These are phyloP conservation scores for Neurospora sp. DNA, from an alignment of 495 filamentous ascomycete species.

Conservation along the genomic window DNA sequence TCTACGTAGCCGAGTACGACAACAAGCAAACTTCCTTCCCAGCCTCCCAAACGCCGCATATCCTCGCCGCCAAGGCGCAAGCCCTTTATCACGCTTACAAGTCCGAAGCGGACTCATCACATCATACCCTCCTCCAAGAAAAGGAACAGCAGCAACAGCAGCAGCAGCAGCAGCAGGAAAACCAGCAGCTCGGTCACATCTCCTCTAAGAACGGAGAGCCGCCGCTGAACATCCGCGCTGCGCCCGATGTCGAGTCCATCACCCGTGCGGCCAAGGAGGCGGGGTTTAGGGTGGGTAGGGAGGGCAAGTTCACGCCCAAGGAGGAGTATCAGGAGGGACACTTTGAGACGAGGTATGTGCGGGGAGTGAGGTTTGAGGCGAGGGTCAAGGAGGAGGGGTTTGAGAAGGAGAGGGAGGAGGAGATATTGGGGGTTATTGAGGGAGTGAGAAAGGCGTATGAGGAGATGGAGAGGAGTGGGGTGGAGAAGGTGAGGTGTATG, in stretches of 20 bases:
- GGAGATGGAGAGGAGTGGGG: constrained; percentile 17
- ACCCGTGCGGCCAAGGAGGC: constrained; percentile 8
- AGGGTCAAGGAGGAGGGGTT: constrained; percentile 20
- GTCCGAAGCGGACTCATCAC: neutral
- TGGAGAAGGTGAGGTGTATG: constrained; percentile 28
- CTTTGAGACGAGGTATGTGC: constrained; percentile 33
- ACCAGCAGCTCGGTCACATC: neutral
- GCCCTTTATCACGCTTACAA: constrained; percentile 13
- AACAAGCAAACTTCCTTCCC: neutral
- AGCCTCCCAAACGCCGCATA: constrained; percentile 23
- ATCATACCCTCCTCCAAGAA: no score
- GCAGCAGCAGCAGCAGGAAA: neutral
- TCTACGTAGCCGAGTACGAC: constrained; percentile 35
- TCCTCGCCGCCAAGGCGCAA: constrained; percentile 33
- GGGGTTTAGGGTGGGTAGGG: constrained; percentile 18
- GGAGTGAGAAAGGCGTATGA: constrained; percentile 21
- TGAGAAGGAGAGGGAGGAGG: constrained; percentile 25
- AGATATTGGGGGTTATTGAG: constrained; percentile 21
- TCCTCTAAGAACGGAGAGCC: neutral
- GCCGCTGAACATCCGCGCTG: neutral
- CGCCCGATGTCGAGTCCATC: constrained; percentile 6
- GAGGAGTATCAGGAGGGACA: constrained; percentile 33
- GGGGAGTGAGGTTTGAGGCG: constrained; percentile 13
- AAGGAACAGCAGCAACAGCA: no score
- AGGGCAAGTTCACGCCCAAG: constrained; percentile 22